phyloP scores from a whole-genome alignment of 2,329 filamentous ascomycete species.

The Fusarium coicis region DNA sequence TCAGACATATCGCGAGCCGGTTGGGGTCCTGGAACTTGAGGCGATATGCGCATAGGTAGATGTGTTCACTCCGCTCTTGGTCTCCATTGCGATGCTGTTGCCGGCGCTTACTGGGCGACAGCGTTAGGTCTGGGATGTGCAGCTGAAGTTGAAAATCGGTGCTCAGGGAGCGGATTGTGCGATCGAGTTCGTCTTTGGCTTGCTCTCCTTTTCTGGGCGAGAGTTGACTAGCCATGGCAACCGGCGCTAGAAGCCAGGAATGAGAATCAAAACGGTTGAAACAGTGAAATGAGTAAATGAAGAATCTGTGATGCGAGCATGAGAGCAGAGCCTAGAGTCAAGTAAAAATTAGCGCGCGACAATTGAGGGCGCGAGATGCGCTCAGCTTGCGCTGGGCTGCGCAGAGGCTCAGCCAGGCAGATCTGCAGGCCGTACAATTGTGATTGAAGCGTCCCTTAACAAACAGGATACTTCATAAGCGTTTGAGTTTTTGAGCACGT shows the following conservation, averaged over 20 bases:
- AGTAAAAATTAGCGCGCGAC: neutral
- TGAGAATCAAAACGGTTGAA: neutral
- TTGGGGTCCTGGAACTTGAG: slow-evolving; percentile 36
- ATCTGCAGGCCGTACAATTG: neutral
- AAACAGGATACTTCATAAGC: neutral
- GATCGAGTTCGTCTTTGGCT: slow-evolving; percentile 37
- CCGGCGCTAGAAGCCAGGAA: slow-evolving; percentile 5
- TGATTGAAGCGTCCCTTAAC: neutral
- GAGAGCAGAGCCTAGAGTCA: neutral
- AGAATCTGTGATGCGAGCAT: neutral
- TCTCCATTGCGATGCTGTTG: slow-evolving; percentile 36
- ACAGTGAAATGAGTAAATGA: neutral
- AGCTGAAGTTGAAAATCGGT: slow-evolving; percentile 43
- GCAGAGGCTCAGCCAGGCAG: neutral
- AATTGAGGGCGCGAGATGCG: slow-evolving; percentile 2
- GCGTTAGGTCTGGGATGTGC: slow-evolving; percentile 31
- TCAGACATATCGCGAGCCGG: slow-evolving; percentile 35
- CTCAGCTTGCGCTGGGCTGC: neutral
- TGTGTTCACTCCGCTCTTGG: slow-evolving; percentile 35
- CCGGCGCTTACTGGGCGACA: slow-evolving; percentile 43
- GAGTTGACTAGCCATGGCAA: slow-evolving; percentile 26
- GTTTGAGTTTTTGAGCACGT: neutral
- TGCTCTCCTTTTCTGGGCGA: slow-evolving; percentile 1
- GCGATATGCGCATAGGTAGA: slow-evolving; percentile 36
- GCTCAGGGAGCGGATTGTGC: slow-evolving; percentile 43